Percentiles rank a stretch among this genome's conserved stretches.
Evolutionary conservation across 1,284 basidiomycete genomes (phyloP).

Genomic region (Nidula niveotomentosa): DNA sequence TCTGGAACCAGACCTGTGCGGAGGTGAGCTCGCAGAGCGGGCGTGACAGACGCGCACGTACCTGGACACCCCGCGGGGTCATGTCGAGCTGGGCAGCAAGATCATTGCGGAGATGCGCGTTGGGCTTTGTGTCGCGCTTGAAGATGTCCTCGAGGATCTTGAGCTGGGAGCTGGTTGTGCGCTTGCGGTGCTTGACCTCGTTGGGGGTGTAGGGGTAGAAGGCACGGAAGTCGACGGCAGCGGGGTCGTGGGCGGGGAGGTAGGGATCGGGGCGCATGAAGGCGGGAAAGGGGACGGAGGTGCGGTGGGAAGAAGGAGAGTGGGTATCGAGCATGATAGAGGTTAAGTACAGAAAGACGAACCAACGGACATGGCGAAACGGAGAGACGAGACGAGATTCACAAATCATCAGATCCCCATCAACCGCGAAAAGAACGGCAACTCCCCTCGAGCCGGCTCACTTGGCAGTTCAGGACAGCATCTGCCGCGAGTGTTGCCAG

Average conservation of each 20-base stretch:
- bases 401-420: background rate
- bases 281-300: conserved; percentile 15
- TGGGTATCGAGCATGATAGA: conserved; percentile 19
- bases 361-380: conserved; percentile 6
- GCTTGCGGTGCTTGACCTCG: conserved; percentile 88
- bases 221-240: conserved; percentile 63
- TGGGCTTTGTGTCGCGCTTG: conserved; percentile 86
- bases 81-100: conserved; percentile 85
- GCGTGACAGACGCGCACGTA: conserved; percentile 34
- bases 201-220: conserved; percentile 86
- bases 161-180: conserved; percentile 83
- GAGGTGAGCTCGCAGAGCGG: conserved; percentile 16
- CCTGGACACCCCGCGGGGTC: conserved; percentile 92
- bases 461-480: too few relatives aligned
- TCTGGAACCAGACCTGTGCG: conserved; percentile 86
- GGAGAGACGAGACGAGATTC: background rate
- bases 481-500: too few relatives aligned
- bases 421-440: conserved; percentile 3
- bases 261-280: conserved; percentile 7
- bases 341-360: conserved; percentile 17
- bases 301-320: conserved; percentile 16
- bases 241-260: conserved; percentile 38
- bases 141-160: conserved; percentile 87
- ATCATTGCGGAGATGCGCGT: conserved; percentile 74
- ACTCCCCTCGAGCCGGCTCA: background rate